Base-by-base conservation (phyloP, 108 stramenopile genomes). In the Discostella stelligeroides region DNA sequence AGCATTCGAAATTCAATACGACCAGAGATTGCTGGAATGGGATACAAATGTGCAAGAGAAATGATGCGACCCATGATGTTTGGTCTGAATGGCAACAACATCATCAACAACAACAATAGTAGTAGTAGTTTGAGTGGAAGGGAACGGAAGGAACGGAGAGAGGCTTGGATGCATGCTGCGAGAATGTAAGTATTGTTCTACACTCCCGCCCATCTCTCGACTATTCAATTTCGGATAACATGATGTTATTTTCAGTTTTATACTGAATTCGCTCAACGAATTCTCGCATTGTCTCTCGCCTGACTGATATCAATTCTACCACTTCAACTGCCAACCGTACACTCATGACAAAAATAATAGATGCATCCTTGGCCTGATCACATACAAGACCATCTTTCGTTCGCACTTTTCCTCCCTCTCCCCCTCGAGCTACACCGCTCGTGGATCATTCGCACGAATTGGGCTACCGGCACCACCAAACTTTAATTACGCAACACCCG, bases 361-460 rank as follows among this genome's bases (percentile, higher is more conserved):
- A n/a, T 88, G 89, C 56, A 53, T 73, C 51, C 28, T 92, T 15
- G 92, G 91, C 34, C 47, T 92, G 8, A 34, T 90, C 17, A 78
- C 92, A 30, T 95, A 89, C 79, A 87, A 87, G 51, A 59, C 74
- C 0, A 18, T 87, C 14, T 65, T 95, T 25, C 89, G 90, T 40
- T 89, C 89, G 4, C 76, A 88, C 38, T 92, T 90, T 63, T 81
- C 84, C 81, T 86, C 88, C 21, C 75, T 95, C 63, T 70, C 92
- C 4, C 95, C 95, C 18, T 90, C 88, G 20, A 82, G 79, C 69
- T 92, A 84, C 70, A 91, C 90, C 0, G 66, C 83, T 20, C 60
- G 85, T 30, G 95, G 95, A 56, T 88, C 88, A 20, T 95, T 92
- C 73, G 86, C 89, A 13, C 80, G 87, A 23, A 80, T 77, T 18